A percentile compares a stretch with the other conserved stretches of the same genome.
These are phyloP conservation scores for Fraxinus excelsior DNA, from an alignment of 257 asterid species.

Conservation along the genomic window DNA sequence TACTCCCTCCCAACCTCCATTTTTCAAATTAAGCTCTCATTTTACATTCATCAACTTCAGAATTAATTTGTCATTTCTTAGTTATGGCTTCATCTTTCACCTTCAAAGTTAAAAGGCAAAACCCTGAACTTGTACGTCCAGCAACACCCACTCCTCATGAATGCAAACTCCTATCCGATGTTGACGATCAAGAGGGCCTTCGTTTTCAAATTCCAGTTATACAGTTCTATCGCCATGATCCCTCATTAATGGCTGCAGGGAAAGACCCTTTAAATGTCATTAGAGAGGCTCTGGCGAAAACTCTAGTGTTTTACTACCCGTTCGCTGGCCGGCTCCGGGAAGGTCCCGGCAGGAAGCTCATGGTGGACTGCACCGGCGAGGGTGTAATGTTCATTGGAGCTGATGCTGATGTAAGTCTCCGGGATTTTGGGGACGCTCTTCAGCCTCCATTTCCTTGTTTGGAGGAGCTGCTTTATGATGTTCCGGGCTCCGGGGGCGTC, in stretches of 20 bases:
- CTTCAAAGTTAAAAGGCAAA: slow-evolving; percentile 46
- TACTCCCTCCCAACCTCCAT: background rate
- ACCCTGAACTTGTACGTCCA: slow-evolving; percentile 54
- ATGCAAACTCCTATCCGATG: slow-evolving; percentile 55
- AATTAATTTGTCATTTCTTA: background rate
- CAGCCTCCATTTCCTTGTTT: slow-evolving; percentile 66
- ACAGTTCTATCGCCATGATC: slow-evolving; percentile 45
- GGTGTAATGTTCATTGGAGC: slow-evolving; percentile 67
- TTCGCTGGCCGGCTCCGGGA: slow-evolving; percentile 72
- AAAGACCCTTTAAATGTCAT: slow-evolving; percentile 54
- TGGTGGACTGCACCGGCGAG: slow-evolving; percentile 78
- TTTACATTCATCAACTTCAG: background rate
- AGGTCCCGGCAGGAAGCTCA: slow-evolving; percentile 47
- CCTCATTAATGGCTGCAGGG: slow-evolving; percentile 23
- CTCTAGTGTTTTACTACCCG: slow-evolving; percentile 70
- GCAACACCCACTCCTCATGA: slow-evolving; percentile 59
- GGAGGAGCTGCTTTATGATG: slow-evolving; percentile 65
- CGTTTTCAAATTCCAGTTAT: slow-evolving; percentile 64
- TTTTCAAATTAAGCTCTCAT: background rate
- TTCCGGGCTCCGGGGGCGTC: slow-evolving; percentile 52
- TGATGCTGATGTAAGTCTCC: slow-evolving; percentile 53
- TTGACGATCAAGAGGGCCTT: slow-evolving; percentile 67
- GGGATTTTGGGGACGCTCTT: slow-evolving; percentile 56
- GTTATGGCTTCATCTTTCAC: slow-evolving; percentile 35
- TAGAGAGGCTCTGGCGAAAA: slow-evolving; percentile 49